Evolutionary conservation across 2,329 filamentous ascomycete species (phyloP), one percentile per base, ranked within the genome.

Genomic region (Xylaria sp.): DNA sequence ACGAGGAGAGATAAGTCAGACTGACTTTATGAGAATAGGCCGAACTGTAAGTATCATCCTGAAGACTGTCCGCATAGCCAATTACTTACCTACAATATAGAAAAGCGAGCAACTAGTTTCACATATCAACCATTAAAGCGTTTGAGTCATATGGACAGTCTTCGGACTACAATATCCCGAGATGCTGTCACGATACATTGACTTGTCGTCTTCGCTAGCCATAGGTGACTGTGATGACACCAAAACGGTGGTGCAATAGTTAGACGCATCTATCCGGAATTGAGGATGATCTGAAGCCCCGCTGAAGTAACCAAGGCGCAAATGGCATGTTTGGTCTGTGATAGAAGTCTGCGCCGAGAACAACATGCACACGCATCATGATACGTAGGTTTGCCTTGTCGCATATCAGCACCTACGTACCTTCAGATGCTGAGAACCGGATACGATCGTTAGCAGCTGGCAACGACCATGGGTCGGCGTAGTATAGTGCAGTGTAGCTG

Each of bases 371-470:
- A 25, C 23, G 7, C 25, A 19, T 2, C 37, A 28, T 14, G 28
- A 33, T 9, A 17, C 12, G 28, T 2, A 23, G 42, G 19, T 45
- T 42, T 9, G 42, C 33, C 15, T 19, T 19, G 23, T 57, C 4
- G 46, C 43, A 57, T 51, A 3, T 21, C 15, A 8, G 19, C 3
- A 2, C 38, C 33, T 43, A 63, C 55, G 60, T 63, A 63, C 45
- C 60, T 56, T 45, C 60, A 63, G 61, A 35, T 60, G 51, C 9
- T 33, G 28, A 15, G 28, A 2, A 12, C 9, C 38, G 2, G 14
- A 43, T 33, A 17, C 17, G 8, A 31, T 25, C 17, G 43, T 1
- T 9, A 15, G 5, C 61, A 52, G 61, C 51, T 56, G 61, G 35
- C 42, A 43, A n/a, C 38, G 38, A 43, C n/a, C 25, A 40, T 12